Evolutionary conservation across 345 rosid species (phyloP).

Genomic region (Eucalyptus polyanthemos): DNA sequence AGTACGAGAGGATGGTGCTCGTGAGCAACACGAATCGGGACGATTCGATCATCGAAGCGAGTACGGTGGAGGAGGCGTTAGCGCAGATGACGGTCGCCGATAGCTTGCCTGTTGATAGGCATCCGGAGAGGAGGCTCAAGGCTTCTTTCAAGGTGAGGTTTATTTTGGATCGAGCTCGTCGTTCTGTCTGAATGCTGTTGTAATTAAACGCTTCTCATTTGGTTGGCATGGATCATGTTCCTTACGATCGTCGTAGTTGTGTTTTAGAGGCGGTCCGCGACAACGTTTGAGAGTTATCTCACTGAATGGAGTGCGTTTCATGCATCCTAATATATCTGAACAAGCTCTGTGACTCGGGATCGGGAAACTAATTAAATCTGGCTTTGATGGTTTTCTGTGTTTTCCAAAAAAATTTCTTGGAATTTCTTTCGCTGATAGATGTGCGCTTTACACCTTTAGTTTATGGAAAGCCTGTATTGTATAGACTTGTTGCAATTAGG

Average conservation of each 20-base stretch:
- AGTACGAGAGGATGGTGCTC: slow-evolving; percentile 74
- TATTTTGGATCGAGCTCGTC: not conserved
- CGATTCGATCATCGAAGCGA: slow-evolving; percentile 75
- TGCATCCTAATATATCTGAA: not conserved
- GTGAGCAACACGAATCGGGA: slow-evolving; percentile 83
- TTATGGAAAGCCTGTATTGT: not conserved
- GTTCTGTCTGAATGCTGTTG: not conserved
- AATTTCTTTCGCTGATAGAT: not conserved
- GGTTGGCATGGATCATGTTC: not conserved
- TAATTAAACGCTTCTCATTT: not conserved
- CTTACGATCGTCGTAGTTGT: not conserved
- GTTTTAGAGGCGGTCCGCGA: not conserved
- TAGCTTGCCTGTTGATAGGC: slow-evolving; percentile 61
- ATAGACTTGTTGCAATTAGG: not conserved
- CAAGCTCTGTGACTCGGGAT: not conserved
- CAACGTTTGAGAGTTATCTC: not conserved
- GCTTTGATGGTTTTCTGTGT: not conserved
- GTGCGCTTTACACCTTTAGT: not conserved
- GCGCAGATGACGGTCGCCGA: slow-evolving; percentile 61
- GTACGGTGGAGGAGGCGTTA: slow-evolving; percentile 78
- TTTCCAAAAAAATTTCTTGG: not conserved
- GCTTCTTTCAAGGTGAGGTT: slow-evolving; percentile 81
- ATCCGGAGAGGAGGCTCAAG: slow-evolving; percentile 83
- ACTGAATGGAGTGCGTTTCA: not conserved
- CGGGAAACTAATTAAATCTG: not conserved